Evolutionary conservation across 2,329 filamentous ascomycete genomes (phyloP).

Genomic region (Alternaria sp.): DNA sequence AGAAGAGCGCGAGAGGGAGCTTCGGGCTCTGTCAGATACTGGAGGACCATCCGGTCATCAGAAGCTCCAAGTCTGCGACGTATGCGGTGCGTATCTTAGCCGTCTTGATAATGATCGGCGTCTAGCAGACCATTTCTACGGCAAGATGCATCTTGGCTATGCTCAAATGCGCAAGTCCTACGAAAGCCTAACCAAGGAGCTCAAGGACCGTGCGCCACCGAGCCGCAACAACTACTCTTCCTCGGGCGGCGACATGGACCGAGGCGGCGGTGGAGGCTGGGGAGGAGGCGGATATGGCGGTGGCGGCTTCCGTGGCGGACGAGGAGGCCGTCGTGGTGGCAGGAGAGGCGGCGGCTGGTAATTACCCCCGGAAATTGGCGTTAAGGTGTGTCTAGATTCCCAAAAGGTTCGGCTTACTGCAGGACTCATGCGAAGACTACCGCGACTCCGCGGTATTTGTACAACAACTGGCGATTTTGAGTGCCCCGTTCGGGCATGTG

Average conservation of each 20-base stretch:
- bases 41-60: constrained; percentile 93
- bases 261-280: constrained; percentile 38
- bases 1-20: constrained; percentile 82
- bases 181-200: constrained; percentile 85
- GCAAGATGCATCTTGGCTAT: constrained; percentile 99
- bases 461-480: constrained; percentile 33
- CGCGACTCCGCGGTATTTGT: constrained; percentile 32
- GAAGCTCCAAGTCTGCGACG: constrained; percentile 98
- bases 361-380: constrained; percentile 35
- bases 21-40: constrained; percentile 91
- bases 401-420: constrained; percentile 45
- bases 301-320: constrained; percentile 35
- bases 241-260: constrained; percentile 35
- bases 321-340: constrained; percentile 33
- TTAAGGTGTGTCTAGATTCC: constrained; percentile 50
- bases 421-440: constrained; percentile 34
- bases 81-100: constrained; percentile 93
- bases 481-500: constrained; percentile 22
- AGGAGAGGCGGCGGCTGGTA: constrained; percentile 45
- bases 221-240: constrained; percentile 49
- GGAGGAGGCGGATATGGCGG: constrained; percentile 38
- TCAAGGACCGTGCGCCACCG: constrained; percentile 75
- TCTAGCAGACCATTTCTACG: constrained; percentile 96
- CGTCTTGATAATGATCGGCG: constrained; percentile 93
- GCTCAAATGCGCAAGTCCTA: constrained; percentile 97